These are phyloP conservation scores for Aaosphaeria arxii DNA, from an alignment of 2,329 filamentous ascomycete genomes.

Conservation along the genomic window DNA sequence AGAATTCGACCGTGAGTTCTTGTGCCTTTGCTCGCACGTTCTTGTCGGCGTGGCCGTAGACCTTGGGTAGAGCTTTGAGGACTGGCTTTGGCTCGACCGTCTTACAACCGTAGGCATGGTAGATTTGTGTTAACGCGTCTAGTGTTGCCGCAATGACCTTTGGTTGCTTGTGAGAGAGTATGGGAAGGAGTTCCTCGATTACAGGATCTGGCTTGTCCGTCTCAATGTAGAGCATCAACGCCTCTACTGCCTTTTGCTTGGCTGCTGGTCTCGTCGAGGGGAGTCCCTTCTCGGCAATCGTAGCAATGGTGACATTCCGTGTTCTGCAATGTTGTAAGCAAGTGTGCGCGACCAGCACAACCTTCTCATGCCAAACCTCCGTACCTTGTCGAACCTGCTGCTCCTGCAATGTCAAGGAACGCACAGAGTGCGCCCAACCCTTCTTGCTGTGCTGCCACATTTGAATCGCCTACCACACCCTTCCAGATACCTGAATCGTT, in stretches of 20 bases:
- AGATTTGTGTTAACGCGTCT: conserved; percentile 75
- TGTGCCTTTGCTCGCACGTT: conserved; percentile 95
- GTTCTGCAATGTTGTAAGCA: conserved; percentile 52
- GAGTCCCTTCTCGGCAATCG: conserved; percentile 89
- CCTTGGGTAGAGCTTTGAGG: conserved; percentile 82
- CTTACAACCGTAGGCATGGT: conserved; percentile 93
- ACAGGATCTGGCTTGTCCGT: conserved; percentile 81
- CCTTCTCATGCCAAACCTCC: conserved; percentile 8
- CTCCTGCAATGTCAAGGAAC: conserved; percentile 87
- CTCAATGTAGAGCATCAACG: conserved; percentile 84
- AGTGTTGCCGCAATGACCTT: conserved; percentile 80
- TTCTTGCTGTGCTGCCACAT: conserved; percentile 95
- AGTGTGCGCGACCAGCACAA: conserved; percentile 6
- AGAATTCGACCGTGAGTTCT: conserved; percentile 87
- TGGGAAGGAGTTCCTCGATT: conserved; percentile 84
- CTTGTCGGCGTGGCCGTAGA: conserved; percentile 95
- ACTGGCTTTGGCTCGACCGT: conserved; percentile 89
- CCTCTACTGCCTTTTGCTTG: conserved; percentile 83
- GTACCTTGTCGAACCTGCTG: conserved; percentile 70
- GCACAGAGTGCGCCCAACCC: conserved; percentile 83
- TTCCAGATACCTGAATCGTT: conserved; percentile 88
- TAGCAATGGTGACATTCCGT: conserved; percentile 67
- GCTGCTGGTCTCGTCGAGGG: conserved; percentile 83
- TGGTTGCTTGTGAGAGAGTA: conserved; percentile 81
- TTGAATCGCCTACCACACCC: conserved; percentile 85